Percentiles rank a stretch among this genome's conserved stretches.
Conservation (phyloP, 371 early-diverging fungal species). For the Mortierella sp. region DNA sequence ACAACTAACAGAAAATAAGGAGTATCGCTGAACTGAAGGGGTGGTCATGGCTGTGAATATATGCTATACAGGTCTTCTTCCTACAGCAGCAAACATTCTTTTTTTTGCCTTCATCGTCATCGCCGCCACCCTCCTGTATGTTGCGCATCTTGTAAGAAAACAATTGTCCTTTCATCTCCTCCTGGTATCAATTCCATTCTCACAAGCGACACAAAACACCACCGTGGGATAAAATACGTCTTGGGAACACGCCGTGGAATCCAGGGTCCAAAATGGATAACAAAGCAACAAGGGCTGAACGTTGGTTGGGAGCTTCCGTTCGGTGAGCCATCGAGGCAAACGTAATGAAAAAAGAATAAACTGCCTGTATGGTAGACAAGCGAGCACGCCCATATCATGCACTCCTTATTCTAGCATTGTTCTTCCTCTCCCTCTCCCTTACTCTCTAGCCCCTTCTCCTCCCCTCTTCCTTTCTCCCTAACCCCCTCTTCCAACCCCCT, state of each 20-base stretch:
- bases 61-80: no score
- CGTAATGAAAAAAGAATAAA: neutral
- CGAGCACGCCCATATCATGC: neutral
- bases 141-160: no score
- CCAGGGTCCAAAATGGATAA: neutral
- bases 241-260: neutral
- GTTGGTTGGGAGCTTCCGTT: neutral
- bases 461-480: neutral
- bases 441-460: neutral
- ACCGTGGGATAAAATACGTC: no score
- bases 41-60: no score
- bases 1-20: no score
- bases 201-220: no score
- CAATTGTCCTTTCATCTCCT: no score
- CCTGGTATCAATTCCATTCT: no score
- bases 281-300: neutral
- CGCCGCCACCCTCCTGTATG: no score
- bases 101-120: no score
- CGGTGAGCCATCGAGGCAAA: neutral
- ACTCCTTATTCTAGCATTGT: conserved; percentile 10
- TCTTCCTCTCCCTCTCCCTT: neutral
- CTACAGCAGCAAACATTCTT: no score
- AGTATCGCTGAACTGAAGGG: no score
- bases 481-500: conserved; percentile 2
- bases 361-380: neutral